Evolutionary conservation across 768 basidiomycete species (phyloP), one percentile per base, ranked within the genome.

Genomic region (Kwoniella heveanensis): DNA sequence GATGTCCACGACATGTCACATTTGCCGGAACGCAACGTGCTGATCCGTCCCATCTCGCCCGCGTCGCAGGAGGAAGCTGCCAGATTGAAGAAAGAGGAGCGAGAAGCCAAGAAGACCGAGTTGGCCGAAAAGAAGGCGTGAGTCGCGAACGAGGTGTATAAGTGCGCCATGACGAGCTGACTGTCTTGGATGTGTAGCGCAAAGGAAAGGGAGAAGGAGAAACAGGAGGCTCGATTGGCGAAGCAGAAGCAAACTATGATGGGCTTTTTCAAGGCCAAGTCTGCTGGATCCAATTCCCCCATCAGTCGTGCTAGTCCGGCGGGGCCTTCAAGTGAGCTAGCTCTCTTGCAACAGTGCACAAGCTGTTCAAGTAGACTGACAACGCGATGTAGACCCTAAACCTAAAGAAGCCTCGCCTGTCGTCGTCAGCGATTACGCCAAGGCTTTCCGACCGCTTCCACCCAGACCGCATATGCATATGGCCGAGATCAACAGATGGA

Each of bases 111-210:
- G 54, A 69, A 64, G 36, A 56, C 58, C 2, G 66, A 51, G 2
- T 21, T 54, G 13, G 74, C 71, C 46, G 72, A 70, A 50, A 70
- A 73, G 61, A 73, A 72, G 44, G 76, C 69, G 76, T 77, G 27
- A 64, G 76, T 69, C 9, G 8, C n/a, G 4, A n/a, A 21, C 26
- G 19, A 21, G 8, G 12, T 12, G 25, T n/a, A 17, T 27, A 29
- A 24, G 32, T 1, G 25, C 19, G 30, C 8, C 37, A 21, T 36
- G 21, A 13, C 61, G 60, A 57, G 7, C 13, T 25, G 22, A 15
- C n/a, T n/a, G n/a, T 6, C 21, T 30, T 26, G 15, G 10, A 21
- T 36, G 10, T 53, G 7, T 57, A 77, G 76, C 5, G 73, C 65
- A 8, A 67, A 67, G 37, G 67, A 73, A 26, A 58, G 59, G 21